Percentiles rank a stretch among this genome's conserved stretches.
These are phyloP conservation scores for Dactylis glomerata DNA, from an alignment of 176 grass and related monocot species.

Conservation along the genomic window DNA sequence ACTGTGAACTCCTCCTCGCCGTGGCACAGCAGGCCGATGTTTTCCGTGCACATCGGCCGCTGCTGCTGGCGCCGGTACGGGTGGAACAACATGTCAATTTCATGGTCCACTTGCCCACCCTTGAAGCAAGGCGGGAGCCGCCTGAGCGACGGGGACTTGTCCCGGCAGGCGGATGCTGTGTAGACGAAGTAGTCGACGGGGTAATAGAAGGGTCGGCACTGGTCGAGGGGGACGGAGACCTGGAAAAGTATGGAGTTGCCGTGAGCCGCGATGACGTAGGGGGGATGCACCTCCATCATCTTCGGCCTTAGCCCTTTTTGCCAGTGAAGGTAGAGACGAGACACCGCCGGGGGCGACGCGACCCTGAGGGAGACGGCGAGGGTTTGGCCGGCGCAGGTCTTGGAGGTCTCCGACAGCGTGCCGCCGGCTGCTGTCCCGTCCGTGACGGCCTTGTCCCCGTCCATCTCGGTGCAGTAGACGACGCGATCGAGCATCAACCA, in stretches of 20 bases:
- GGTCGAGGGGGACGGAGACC: not conserved
- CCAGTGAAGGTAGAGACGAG: constrained; percentile 15
- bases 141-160: not conserved
- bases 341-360: not conserved
- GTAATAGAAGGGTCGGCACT: not conserved
- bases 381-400: not conserved
- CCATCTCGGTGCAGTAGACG: not conserved
- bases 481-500: not conserved
- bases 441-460: not conserved
- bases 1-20: constrained; percentile 5
- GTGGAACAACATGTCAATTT: not conserved
- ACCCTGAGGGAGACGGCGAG: constrained; percentile 10
- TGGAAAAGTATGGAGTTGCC: constrained; percentile 15
- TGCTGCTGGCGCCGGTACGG: not conserved
- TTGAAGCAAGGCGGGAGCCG: not conserved
- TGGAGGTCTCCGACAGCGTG: not conserved
- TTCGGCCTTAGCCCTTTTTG: not conserved
- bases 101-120: not conserved
- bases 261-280: not conserved
- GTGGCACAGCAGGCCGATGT: constrained; percentile 6
- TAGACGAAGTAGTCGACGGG: constrained; percentile 17
- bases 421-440: not conserved
- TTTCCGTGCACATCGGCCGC: not conserved
- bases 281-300: rapidly evolving
- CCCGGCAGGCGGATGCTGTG: not conserved